These are phyloP conservation scores for Cordyceps cateniannulata DNA, from an alignment of 2,329 filamentous ascomycete species.

Conservation along the genomic window DNA sequence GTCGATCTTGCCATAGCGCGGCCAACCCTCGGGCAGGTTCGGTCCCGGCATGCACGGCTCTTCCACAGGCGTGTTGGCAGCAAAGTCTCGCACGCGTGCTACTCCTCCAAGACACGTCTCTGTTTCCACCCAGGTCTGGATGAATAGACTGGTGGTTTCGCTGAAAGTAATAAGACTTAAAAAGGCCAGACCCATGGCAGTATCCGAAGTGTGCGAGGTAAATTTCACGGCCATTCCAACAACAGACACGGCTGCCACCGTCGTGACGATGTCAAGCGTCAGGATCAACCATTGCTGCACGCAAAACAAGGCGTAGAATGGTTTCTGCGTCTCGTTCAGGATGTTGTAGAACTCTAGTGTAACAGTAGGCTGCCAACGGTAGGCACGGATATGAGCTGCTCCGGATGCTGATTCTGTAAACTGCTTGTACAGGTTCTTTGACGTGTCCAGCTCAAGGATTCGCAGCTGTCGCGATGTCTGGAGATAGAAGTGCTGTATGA, in stretches of 20 bases:
- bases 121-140: conserved; percentile 28
- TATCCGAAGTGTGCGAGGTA: conserved; percentile 32
- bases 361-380: conserved; percentile 22
- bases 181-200: conserved; percentile 38
- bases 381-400: conserved; percentile 20
- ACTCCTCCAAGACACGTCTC: conserved; percentile 31
- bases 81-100: conserved; percentile 25
- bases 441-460: conserved; percentile 46
- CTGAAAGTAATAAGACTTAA: conserved; percentile 23
- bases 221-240: conserved; percentile 33
- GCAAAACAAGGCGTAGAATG: conserved; percentile 31
- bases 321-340: conserved; percentile 24
- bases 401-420: conserved; percentile 30
- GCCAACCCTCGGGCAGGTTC: conserved; percentile 20
- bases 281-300: conserved; percentile 41
- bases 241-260: conserved; percentile 24
- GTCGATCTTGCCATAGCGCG: conserved; percentile 8
- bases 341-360: conserved; percentile 35
- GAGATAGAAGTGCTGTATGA: conserved; percentile 25
- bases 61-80: conserved; percentile 21
- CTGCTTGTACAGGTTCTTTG: conserved; percentile 35
- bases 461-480: conserved; percentile 49
- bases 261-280: conserved; percentile 28
- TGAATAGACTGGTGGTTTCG: conserved; percentile 22
- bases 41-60: neutral